Base-by-base conservation (phyloP, 768 basidiomycete species). In the Hortiboletus campestris region DNA sequence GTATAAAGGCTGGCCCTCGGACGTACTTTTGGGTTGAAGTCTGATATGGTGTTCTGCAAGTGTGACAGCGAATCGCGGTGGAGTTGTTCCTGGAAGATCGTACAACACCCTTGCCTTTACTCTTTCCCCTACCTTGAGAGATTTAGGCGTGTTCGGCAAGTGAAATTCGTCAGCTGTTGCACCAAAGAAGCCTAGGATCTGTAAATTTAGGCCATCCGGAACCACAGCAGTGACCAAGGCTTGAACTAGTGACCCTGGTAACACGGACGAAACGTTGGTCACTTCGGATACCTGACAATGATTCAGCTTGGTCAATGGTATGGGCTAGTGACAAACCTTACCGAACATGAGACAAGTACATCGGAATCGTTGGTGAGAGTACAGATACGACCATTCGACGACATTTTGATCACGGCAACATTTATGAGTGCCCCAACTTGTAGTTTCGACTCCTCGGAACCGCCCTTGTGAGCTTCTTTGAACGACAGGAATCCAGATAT, bases 181-280 rank as follows among this genome's bases (percentile, higher is more conserved):
- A 36, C 91, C 88, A 72, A 94, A 98, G 70, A 89, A 95, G 0
- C 93, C 94, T 25, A 95, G 80, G 17, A 98, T 77, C 72, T 96
- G 95, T 31, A 98, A 75, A 67, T 90, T 91, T 34, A 98, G 74
- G 17, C 97, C 97, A 25, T 74, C 78, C 16, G 86, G 76, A 40
- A 84, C 77, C 20, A 89, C 79, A 19, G 84, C 83, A 2, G 94
- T 97, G 53, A 99, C 80, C 38, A 96, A 76, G 11, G 82, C 84
- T 68, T 89, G 85, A 20, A 95, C 92, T 17, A 95, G 79, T 25
- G 83, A 78, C 16, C 94, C 94, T 10, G 97, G 96, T 41, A 98
- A 82, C 45, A 98, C 71, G 2, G 94, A 95, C 5, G 83, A 79
- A 51, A 91, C 85, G 51, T 82, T 87, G 12, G 84, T 81, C 16